Base-by-base conservation (phyloP, 106 monocot genomes). In the Acorus gramineus region DNA sequence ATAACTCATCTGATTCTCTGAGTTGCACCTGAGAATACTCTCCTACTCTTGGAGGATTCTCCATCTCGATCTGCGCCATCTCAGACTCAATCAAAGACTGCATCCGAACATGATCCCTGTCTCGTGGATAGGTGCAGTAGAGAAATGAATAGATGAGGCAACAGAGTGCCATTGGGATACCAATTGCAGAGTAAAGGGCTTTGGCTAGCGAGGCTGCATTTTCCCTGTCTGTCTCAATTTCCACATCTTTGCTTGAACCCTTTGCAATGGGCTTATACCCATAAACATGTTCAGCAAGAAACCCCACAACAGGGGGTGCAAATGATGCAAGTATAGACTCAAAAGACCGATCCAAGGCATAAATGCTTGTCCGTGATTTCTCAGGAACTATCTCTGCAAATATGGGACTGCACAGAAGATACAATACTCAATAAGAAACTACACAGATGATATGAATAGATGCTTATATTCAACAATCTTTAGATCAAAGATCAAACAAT, bases 301-400 rank as follows among this genome's bases (percentile, higher is more conserved):
- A n/a, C 6, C 94, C 94, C 11, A 94, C 94, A 59, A 82, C 42
- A 48, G 94, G 89, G 42, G 94, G 94, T 43, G 89, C 94, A 71
- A 90, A 94, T 46, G 94, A 94, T 50, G 94, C 62, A 6, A 94
- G 78, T 3, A 90, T 52, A 2, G 86, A 84, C 53, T 94, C 90
- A 14, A 94, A 86, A 28, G 90, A 72, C 76, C 86, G 79, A 61
- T 94, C 94, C 44, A 94, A 76, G 4, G 94, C 94, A 69, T 94
- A 94, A 50, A 94, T 86, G 53, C 82, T 94, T 61, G 94, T 90
- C 47, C 94, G 73, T 71, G 84, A 77, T 65, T 60, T 86, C 71
- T 94, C 94, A 10, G 89, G 86, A 7, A 94, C 94, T 42, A 94
- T 94, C 71, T 93, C 93, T 46, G 93, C 93, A 86, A 93, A 94